Base-by-base conservation (phyloP, 768 basidiomycete species). In the Coprinopsis marcescibilis region DNA sequence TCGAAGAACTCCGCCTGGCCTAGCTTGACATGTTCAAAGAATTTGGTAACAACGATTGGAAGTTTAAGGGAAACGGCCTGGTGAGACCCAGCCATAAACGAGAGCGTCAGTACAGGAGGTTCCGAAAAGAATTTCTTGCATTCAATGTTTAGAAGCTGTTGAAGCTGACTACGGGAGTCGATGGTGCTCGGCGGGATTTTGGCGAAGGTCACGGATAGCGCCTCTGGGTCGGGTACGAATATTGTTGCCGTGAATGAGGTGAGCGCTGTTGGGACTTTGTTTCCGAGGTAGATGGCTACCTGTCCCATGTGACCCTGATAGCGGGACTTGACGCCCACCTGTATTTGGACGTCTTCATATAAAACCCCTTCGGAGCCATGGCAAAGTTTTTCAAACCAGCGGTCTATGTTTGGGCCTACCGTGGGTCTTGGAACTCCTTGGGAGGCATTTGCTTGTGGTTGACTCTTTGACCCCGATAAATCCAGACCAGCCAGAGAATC, bases 301-400 rank as follows among this genome's bases (percentile, higher is more conserved):
- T 97, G 91, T 13, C 95, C 96, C 30, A 93, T 78, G 57, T 95
- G 88, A 13, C 89, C 88, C 62, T 98, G 95, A 63, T 89, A 99
- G 58, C 93, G 86, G 24, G 93, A 92, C 69, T 98, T 99, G 70
- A 98, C 65, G 26, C 96, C 96, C 43, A 99, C 80, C 61, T 98
- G 95, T 35, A 99, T 79, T 65, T 95, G 90, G 7, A 89, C 79
- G 55, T 98, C 95, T 65, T 99, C 96, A 65, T 89, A 98, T 11
- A 99, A 75, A 26, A 98, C 81, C 36, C 96, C 96, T 51, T 98
- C 96, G 13, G 76, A 62, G 23, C 67, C 73, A 64, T 82, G 91
- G 1, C 77, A 82, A 24, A 98, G 74, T 55, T 89, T 88, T 52
- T 88, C 83, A 60, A 85, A 88, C 92, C 90, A 94, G 53, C 83